phyloP scores from a whole-genome alignment of 306 rosid genomes.

The Quercus gilva region DNA sequence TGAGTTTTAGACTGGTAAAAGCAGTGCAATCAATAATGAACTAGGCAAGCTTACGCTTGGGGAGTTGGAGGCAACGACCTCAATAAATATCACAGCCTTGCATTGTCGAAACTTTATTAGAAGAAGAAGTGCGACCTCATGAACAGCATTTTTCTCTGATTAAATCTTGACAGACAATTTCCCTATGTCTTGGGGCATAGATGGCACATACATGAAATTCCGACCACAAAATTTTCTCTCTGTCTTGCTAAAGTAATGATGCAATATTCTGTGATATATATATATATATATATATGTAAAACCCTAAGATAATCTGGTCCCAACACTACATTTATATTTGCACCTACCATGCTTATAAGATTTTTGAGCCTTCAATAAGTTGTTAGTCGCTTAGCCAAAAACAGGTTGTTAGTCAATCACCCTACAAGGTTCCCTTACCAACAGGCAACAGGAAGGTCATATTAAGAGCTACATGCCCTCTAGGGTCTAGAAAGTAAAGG shows the following conservation, averaged over 20 bases:
- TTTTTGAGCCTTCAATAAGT: slow-evolving; percentile 18
- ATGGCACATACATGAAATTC: background rate
- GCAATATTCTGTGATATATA: background rate
- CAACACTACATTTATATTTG: background rate
- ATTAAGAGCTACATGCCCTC: background rate
- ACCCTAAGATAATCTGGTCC: background rate
- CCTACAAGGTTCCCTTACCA: slow-evolving; percentile 26
- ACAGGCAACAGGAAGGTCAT: slow-evolving; percentile 11
- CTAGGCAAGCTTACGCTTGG: background rate
- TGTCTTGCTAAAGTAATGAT: background rate
- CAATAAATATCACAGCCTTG: slow-evolving; percentile 21
- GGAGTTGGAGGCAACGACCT: slow-evolving; percentile 12
- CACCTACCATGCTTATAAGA: background rate
- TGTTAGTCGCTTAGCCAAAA: too few relatives aligned
- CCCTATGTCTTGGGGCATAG: slow-evolving; percentile 35
- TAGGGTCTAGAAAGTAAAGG: slow-evolving; percentile 12
- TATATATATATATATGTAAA: too few relatives aligned
- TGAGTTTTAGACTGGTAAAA: background rate
- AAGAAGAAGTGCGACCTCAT: background rate
- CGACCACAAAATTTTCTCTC: background rate
- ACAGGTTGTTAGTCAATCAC: slow-evolving; percentile 7
- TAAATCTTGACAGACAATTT: slow-evolving; percentile 1
- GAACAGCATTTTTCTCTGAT: background rate
- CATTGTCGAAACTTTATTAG: slow-evolving; percentile 7
- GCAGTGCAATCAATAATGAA: background rate